Conservation (phyloP, 208 protist species). For the Leishmania martiniquensis region DNA sequence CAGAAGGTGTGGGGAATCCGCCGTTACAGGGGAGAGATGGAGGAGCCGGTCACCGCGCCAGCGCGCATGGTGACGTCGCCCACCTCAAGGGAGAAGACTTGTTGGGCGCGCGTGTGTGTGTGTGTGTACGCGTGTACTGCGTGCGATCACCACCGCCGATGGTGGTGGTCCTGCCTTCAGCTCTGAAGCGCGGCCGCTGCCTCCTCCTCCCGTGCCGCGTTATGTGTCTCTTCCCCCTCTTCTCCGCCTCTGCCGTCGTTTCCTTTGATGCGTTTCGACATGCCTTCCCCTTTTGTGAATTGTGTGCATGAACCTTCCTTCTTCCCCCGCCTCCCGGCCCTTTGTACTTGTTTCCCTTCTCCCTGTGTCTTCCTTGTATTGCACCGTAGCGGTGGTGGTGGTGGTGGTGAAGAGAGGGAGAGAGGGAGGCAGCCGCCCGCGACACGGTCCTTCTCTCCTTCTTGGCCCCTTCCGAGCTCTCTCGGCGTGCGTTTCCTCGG, state of each 20-base stretch:
- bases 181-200: no score
- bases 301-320: no score
- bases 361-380: not conserved
- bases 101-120: no score
- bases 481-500: no score
- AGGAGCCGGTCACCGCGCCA: not conserved
- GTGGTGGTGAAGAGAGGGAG: not conserved
- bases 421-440: not conserved
- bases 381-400: not conserved
- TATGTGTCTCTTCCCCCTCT: not conserved
- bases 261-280: not conserved
- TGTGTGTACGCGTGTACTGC: no score
- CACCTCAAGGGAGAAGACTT: conserved; percentile 11
- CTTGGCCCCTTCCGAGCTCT: not conserved
- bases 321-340: no score
- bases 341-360: not conserved
- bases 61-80: not conserved
- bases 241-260: not conserved
- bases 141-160: no score
- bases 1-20: not conserved
- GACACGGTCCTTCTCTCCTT: not conserved
- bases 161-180: no score
- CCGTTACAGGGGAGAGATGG: not conserved
- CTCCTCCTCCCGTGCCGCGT: not conserved
- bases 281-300: not conserved